These are phyloP conservation scores for Closterium sp. DNA, from an alignment of 139 green algal species.

Conservation along the genomic window DNA sequence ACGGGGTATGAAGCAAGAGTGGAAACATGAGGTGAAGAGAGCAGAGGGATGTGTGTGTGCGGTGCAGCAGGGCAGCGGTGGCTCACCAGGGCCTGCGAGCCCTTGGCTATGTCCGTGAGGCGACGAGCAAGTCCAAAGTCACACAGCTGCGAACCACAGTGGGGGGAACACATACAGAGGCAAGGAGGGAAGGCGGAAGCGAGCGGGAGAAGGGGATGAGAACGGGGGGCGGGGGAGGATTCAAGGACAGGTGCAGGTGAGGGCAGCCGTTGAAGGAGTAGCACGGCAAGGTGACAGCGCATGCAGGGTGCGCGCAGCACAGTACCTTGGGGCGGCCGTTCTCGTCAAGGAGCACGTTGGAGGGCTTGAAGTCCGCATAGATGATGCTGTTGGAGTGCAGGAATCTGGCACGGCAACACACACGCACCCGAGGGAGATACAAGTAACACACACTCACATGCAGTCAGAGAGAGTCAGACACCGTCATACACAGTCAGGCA, in stretches of 20 bases:
- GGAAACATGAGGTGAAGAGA: neutral
- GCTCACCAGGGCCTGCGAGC: slow-evolving; percentile 54
- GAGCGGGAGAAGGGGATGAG: neutral
- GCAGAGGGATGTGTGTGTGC: neutral
- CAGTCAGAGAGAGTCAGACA: neutral
- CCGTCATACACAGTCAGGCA: neutral
- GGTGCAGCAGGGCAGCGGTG: neutral
- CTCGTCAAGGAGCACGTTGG: slow-evolving; percentile 92
- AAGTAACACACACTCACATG: neutral
- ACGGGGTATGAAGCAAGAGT: neutral
- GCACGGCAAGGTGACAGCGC: neutral
- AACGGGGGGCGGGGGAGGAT: neutral
- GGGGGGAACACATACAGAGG: neutral
- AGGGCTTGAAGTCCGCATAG: slow-evolving; percentile 91
- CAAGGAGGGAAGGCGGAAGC: neutral
- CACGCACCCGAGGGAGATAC: no score
- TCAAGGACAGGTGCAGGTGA: neutral
- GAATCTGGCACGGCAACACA: slow-evolving; percentile 47
- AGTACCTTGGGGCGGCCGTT: slow-evolving; percentile 78
- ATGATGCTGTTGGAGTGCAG: slow-evolving; percentile 80
- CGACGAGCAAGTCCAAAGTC: slow-evolving; percentile 81
- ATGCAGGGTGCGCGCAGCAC: neutral
- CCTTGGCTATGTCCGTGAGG: slow-evolving; percentile 79
- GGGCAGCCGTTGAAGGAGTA: neutral
- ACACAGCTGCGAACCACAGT: slow-evolving; percentile 63